These are phyloP conservation scores for Ogataea hybrid DNA, from an alignment of 1,139 yeast genomes.

Conservation along the genomic window DNA sequence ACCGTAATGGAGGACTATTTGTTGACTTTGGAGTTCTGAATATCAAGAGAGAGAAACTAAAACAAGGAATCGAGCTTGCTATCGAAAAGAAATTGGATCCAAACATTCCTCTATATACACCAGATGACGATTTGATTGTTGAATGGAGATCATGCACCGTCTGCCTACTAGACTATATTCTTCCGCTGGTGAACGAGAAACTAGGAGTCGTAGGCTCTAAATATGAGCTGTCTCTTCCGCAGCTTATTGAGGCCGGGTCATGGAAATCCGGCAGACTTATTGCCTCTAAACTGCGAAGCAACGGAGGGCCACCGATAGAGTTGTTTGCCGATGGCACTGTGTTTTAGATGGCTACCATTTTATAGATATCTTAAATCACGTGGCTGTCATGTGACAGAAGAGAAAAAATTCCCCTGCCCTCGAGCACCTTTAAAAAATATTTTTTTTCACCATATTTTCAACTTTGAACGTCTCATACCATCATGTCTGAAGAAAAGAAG, in stretches of 20 bases:
- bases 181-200: constrained; percentile 45
- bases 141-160: constrained; percentile 64
- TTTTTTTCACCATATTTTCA: constrained; percentile 14
- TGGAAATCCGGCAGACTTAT: constrained; percentile 63
- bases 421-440: neutral
- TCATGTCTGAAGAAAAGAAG: constrained; percentile 85
- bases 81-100: constrained; percentile 27
- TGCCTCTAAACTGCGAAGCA: constrained; percentile 45
- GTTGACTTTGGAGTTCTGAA: constrained; percentile 50
- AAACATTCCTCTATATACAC: constrained; percentile 46
- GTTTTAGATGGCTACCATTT: constrained; percentile 34
- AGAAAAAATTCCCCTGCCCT: neutral
- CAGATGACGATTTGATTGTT: constrained; percentile 56
- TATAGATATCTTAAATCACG: neutral
- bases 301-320: constrained; percentile 58
- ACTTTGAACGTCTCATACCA: constrained; percentile 31
- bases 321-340: constrained; percentile 59
- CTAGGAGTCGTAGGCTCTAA: constrained; percentile 32
- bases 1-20: constrained; percentile 60
- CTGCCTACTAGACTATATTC: constrained; percentile 48
- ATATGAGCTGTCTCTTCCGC: constrained; percentile 44
- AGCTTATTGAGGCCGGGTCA: constrained; percentile 60
- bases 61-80: constrained; percentile 36
- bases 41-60: constrained; percentile 39
- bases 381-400: constrained; percentile 3